A percentile compares a stretch with the other conserved stretches of the same genome.
These are phyloP conservation scores for Fomitopsis serialis DNA, from an alignment of 768 basidiomycete species.

Conservation along the genomic window DNA sequence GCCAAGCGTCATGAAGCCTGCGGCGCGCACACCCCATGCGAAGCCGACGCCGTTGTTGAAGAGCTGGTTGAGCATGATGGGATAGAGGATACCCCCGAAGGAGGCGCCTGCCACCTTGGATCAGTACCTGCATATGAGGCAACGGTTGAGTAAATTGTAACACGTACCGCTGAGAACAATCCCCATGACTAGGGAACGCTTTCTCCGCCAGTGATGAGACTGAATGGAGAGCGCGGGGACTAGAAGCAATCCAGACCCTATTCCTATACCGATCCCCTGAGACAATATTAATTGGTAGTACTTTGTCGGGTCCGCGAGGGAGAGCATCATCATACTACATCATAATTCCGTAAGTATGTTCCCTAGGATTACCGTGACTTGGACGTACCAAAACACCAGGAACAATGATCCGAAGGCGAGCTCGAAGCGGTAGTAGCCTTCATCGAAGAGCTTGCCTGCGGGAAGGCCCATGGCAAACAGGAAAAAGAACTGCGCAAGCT, in stretches of 20 bases:
- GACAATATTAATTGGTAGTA: slow-evolving; percentile 47
- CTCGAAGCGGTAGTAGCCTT: slow-evolving; percentile 38
- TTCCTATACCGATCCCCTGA: slow-evolving; percentile 48
- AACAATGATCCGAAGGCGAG: slow-evolving; percentile 17
- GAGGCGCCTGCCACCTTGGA: slow-evolving; percentile 17
- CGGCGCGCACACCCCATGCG: slow-evolving; percentile 34
- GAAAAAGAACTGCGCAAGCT: slow-evolving; percentile 39
- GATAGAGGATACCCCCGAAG: slow-evolving; percentile 28
- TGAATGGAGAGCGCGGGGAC: slow-evolving; percentile 40
- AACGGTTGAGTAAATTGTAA: no score
- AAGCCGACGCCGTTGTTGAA: slow-evolving; percentile 29
- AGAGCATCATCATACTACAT: slow-evolving; percentile 39
- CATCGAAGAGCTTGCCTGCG: slow-evolving; percentile 37
- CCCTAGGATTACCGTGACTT: neutral
- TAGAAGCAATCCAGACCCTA: slow-evolving; percentile 40
- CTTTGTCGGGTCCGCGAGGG: slow-evolving; percentile 32
- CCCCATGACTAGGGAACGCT: slow-evolving; percentile 30
- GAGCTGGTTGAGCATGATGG: slow-evolving; percentile 30
- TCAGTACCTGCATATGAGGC: no score
- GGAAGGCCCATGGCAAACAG: slow-evolving; percentile 36
- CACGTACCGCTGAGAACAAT: slow-evolving; percentile 20
- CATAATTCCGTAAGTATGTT: slow-evolving; percentile 30
- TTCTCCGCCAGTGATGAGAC: slow-evolving; percentile 40
- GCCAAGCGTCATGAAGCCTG: slow-evolving; percentile 14
- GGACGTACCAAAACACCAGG: slow-evolving; percentile 21